phyloP scores from a whole-genome alignment of 306 rosid genomes.

The Lathyrus aphaca region DNA sequence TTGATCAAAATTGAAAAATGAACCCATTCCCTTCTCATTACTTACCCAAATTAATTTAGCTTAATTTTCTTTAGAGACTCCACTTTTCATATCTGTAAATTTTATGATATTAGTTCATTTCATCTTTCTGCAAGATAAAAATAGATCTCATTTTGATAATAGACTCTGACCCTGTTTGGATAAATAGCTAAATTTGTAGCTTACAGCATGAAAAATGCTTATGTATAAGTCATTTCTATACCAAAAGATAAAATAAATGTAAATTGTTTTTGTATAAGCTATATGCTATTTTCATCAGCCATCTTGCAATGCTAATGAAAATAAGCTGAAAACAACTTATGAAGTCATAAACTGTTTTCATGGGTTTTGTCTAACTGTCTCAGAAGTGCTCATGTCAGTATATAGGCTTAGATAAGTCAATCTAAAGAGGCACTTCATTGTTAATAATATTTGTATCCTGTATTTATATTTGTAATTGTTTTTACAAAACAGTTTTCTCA shows the following conservation, averaged over 20 bases:
- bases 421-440: background rate
- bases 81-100: background rate
- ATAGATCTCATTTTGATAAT: background rate
- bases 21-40: conserved; percentile 20
- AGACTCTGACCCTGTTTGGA: background rate
- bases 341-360: no score
- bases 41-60: conserved; percentile 16
- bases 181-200: no score
- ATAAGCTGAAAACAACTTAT: no score
- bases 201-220: no score
- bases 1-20: background rate
- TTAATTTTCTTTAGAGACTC: background rate
- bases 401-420: no score
- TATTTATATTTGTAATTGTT: conserved; percentile 9
- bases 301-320: no score
- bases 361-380: no score
- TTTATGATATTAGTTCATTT: conserved; percentile 32
- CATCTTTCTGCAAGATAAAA: conserved; percentile 4
- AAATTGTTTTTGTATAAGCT: no score
- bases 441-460: conserved; percentile 1
- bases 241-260: no score
- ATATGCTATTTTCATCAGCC: no score
- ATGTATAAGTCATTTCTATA: no score
- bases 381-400: no score
- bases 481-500: conserved; percentile 5